Conservation (phyloP, 208 protist genomes). For the Porcisia hertigi region DNA sequence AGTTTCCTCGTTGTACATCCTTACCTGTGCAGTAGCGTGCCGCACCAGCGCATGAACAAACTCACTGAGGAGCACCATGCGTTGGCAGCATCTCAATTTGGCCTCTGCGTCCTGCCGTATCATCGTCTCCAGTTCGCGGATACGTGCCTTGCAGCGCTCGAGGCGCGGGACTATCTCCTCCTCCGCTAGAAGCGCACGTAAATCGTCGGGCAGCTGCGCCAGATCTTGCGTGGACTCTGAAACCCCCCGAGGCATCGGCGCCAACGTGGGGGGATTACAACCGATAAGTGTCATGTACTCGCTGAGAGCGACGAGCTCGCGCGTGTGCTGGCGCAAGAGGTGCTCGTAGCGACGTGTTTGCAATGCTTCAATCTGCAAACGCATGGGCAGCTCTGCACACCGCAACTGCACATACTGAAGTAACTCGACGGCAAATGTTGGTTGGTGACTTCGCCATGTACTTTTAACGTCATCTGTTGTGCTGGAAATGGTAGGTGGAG, state of each 20-base stretch:
- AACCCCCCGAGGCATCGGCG: background rate
- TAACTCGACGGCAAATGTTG: slow-evolving; percentile 9
- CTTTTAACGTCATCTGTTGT: background rate
- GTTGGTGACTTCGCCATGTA: background rate
- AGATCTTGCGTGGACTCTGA: background rate
- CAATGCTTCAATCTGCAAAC: slow-evolving; percentile 67
- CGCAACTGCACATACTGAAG: slow-evolving; percentile 41
- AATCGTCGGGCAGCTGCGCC: slow-evolving; percentile 21
- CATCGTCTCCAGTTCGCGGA: slow-evolving; percentile 41
- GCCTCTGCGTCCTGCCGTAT: slow-evolving; percentile 27
- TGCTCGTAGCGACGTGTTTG: slow-evolving; percentile 64
- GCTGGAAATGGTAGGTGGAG: background rate
- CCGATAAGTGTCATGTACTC: slow-evolving; percentile 47
- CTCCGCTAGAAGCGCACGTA: slow-evolving; percentile 18
- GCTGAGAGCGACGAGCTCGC: slow-evolving; percentile 63
- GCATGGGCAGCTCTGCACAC: slow-evolving; percentile 76
- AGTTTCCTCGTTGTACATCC: background rate
- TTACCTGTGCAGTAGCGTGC: slow-evolving; percentile 6
- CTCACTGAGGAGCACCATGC: slow-evolving; percentile 52
- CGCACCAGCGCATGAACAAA: slow-evolving; percentile 27
- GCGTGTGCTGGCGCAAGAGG: slow-evolving; percentile 54
- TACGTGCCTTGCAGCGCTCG: slow-evolving; percentile 30
- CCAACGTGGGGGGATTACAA: slow-evolving; percentile 13
- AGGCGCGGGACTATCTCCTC: slow-evolving; percentile 28
- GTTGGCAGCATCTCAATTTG: slow-evolving; percentile 41